A percentile compares a stretch with the other conserved stretches of the same genome.
phyloP scores from a whole-genome alignment of 352 stramenopile genomes.

The Phytophthora pistaciae region DNA sequence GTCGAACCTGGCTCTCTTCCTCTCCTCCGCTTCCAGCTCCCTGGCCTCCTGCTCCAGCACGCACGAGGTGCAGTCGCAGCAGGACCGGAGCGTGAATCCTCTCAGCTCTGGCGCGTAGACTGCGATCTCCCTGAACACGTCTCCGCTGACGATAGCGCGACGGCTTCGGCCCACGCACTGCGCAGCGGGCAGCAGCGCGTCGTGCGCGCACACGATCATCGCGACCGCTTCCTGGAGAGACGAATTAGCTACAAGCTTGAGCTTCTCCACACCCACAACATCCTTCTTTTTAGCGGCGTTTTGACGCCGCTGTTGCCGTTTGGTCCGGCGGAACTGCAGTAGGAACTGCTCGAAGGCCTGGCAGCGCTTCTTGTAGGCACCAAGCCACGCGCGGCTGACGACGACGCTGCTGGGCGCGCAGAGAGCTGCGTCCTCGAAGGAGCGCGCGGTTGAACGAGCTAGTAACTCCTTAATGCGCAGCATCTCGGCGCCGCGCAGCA shows the following conservation, averaged over 20 bases:
- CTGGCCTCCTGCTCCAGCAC: constrained; percentile 60
- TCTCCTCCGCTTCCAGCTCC: constrained; percentile 61
- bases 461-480: constrained; percentile 72
- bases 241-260: constrained; percentile 27
- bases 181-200: constrained; percentile 54
- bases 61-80: constrained; percentile 68
- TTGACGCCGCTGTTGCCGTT: constrained; percentile 71
- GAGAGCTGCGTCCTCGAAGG: constrained; percentile 52
- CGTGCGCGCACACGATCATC: constrained; percentile 80
- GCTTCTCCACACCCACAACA: constrained; percentile 5
- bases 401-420: constrained; percentile 57
- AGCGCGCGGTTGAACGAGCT: constrained; percentile 32
- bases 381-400: constrained; percentile 78
- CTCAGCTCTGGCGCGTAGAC: constrained; percentile 67
- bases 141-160: constrained; percentile 62
- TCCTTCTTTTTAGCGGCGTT: constrained; percentile 42
- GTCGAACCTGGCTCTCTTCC: constrained; percentile 71
- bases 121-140: constrained; percentile 55
- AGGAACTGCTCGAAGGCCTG: constrained; percentile 80
- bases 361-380: constrained; percentile 79
- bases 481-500: constrained; percentile 72
- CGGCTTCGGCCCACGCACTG: constrained; percentile 71
- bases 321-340: constrained; percentile 73
- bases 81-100: constrained; percentile 60
- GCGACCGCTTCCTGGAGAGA: constrained; percentile 35